Conservation (phyloP, 306 rosid genomes). For the Vachellia collinsii region DNA sequence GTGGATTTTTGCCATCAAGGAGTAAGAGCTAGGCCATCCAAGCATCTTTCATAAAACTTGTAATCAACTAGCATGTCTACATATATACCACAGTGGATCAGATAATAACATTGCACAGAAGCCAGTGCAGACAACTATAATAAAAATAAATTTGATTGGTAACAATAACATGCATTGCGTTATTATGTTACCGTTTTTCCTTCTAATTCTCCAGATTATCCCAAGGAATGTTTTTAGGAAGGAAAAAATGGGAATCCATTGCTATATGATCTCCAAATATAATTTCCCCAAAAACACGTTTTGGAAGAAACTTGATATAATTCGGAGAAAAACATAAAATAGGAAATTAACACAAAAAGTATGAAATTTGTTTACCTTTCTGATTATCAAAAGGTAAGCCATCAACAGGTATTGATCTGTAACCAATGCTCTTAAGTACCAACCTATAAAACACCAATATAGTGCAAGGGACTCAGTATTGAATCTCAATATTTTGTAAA, state of each 20-base stretch:
- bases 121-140: slow-evolving; percentile 3
- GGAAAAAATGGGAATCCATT: not conserved
- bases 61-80: slow-evolving; percentile 23
- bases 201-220: not conserved
- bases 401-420: slow-evolving; percentile 81
- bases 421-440: slow-evolving; percentile 92
- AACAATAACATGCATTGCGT: not conserved
- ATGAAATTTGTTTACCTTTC: slow-evolving; percentile 60
- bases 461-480: slow-evolving; percentile 18
- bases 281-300: slow-evolving; percentile 15
- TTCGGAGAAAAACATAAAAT: slow-evolving; percentile 15
- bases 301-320: slow-evolving; percentile 18
- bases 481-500: slow-evolving; percentile 18
- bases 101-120: slow-evolving; percentile 23
- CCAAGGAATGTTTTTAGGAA: not conserved
- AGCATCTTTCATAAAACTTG: slow-evolving; percentile 8
- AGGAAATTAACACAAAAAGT: not conserved
- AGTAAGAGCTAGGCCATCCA: slow-evolving; percentile 30
- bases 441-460: slow-evolving; percentile 59
- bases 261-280: slow-evolving; percentile 5
- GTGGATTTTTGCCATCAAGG: not conserved
- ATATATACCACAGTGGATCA: not conserved
- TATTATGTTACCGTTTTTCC: not conserved
- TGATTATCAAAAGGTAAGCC: slow-evolving; percentile 82
- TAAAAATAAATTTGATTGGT: slow-evolving; percentile 25